Percentiles rank a stretch among this genome's conserved stretches.
Conservation (phyloP, 306 rosid genomes). For the Gynostemma pentaphyllum region DNA sequence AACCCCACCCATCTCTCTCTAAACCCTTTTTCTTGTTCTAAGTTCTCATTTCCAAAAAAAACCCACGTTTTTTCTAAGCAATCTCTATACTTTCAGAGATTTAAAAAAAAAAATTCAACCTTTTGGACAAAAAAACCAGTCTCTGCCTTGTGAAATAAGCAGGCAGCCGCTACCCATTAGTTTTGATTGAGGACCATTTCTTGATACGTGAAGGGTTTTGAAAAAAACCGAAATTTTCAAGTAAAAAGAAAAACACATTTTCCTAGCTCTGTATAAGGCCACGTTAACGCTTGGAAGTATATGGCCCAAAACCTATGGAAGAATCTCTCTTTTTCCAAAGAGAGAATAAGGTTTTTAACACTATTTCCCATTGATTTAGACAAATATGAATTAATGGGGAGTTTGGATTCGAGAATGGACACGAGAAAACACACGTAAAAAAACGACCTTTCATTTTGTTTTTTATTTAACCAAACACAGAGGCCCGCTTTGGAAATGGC, state of each 20-base stretch:
- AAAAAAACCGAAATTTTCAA: neutral
- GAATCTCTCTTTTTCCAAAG: too few species aligned
- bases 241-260: neutral
- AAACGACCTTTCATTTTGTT: too few species aligned
- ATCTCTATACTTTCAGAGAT: neutral
- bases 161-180: neutral
- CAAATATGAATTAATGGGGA: neutral
- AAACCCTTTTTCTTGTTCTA: neutral
- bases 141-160: neutral
- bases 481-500: too few species aligned
- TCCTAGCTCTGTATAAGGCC: constrained; percentile 16
- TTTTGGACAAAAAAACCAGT: neutral
- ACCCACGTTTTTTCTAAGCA: neutral
- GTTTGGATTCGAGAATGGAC: neutral
- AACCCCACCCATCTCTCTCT: constrained; percentile 9
- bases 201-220: neutral
- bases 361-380: neutral
- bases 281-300: constrained; percentile 24
- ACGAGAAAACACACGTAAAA: too few species aligned
- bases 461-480: too few species aligned
- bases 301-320: constrained; percentile 22
- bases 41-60: neutral
- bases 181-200: neutral
- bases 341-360: neutral
- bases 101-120: neutral